A percentile compares a stretch with the other conserved stretches of the same genome.
These are phyloP conservation scores for Tricladium varicosporioides DNA, from an alignment of 2,329 filamentous ascomycete genomes.

Conservation along the genomic window DNA sequence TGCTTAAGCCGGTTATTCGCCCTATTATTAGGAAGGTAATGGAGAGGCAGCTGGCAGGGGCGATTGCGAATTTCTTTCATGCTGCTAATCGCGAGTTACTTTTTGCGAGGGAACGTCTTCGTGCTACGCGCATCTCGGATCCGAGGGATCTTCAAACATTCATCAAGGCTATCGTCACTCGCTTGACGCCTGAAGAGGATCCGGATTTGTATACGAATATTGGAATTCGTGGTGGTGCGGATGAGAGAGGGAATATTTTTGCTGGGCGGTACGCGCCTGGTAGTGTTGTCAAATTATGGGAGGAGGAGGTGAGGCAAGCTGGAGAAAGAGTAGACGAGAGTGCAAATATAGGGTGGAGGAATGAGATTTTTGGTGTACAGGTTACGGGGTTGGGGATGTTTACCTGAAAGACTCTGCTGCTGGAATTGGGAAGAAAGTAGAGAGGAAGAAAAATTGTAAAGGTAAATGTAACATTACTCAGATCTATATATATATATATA, in stretches of 20 bases:
- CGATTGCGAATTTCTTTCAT: constrained; percentile 68
- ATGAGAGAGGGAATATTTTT: constrained; percentile 64
- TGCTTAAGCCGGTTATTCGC: constrained; percentile 79
- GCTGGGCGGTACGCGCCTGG: constrained; percentile 83
- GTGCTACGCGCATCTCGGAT: constrained; percentile 79
- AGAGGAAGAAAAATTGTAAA: no score
- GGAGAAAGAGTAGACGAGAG: constrained; percentile 74
- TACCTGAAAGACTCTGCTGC: no score
- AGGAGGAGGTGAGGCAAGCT: constrained; percentile 71
- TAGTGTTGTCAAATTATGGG: constrained; percentile 86
- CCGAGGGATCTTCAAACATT: constrained; percentile 81
- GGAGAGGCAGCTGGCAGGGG: constrained; percentile 72
- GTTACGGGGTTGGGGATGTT: not conserved
- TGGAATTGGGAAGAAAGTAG: no score
- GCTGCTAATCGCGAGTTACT: constrained; percentile 80
- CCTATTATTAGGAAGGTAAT: constrained; percentile 77
- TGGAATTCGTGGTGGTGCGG: constrained; percentile 59
- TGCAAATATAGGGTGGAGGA: constrained; percentile 66
- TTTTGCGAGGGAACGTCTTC: constrained; percentile 80
- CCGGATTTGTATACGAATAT: constrained; percentile 74
- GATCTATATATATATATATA: no score
- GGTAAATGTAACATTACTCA: no score
- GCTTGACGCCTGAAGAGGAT: constrained; percentile 69
- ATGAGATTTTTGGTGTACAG: constrained; percentile 69
- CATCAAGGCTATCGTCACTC: constrained; percentile 74